These are phyloP conservation scores for Gleditsia sinensis DNA, from an alignment of 306 rosid genomes.

Conservation along the genomic window DNA sequence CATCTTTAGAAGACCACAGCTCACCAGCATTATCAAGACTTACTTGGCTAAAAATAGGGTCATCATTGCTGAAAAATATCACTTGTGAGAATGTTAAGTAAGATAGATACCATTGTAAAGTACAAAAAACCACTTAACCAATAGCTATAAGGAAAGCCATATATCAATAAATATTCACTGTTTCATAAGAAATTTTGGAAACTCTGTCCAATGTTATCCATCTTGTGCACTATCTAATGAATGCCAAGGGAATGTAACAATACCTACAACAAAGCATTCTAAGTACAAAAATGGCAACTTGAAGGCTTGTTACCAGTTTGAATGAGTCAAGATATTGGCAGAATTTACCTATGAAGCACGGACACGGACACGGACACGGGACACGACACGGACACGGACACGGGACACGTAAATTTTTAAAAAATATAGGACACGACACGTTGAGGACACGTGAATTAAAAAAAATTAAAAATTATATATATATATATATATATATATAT, in stretches of 20 bases:
- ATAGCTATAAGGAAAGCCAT: neutral
- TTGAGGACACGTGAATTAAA: too few relatives aligned
- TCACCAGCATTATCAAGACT: conserved; percentile 69
- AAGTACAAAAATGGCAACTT: neutral
- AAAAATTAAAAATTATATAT: too few relatives aligned
- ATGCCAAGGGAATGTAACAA: conserved; percentile 19
- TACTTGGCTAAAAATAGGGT: conserved; percentile 63
- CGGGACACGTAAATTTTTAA: too few relatives aligned
- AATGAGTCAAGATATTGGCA: neutral
- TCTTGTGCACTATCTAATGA: neutral
- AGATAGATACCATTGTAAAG: conserved; percentile 41
- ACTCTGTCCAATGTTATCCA: conserved; percentile 23
- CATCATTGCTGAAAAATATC: conserved; percentile 88
- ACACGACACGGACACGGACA: too few relatives aligned
- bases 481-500: too few relatives aligned
- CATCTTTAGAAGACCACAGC: conserved; percentile 78
- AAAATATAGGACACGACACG: too few relatives aligned
- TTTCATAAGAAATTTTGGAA: conserved; percentile 10
- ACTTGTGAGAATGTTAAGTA: conserved; percentile 71
- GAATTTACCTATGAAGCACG: too few relatives aligned
- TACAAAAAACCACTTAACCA: neutral
- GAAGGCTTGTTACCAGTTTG: conserved; percentile 1
- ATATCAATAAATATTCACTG: conserved; percentile 15
- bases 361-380: too few relatives aligned
- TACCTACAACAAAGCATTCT: neutral